Evolutionary conservation across 2,329 filamentous ascomycete species (phyloP).

Genomic region (Verticillium tricorpus): DNA sequence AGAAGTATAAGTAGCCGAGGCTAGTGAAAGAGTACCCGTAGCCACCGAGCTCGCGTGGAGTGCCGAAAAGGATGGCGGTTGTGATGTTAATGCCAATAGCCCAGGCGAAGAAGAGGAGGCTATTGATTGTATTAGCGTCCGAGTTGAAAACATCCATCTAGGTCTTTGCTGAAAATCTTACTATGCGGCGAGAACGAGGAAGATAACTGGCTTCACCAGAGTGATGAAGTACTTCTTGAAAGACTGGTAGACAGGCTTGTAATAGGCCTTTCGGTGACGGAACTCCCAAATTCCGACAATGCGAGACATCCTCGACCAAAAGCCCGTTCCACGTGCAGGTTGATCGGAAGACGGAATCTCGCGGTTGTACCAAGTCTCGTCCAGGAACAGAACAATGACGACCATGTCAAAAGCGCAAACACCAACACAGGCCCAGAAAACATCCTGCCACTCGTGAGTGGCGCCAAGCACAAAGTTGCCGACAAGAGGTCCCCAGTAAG

Average conservation of each 20-base stretch:
- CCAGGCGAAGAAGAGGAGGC: constrained; percentile 38
- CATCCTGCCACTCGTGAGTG: constrained; percentile 37
- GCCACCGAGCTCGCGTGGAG: constrained; percentile 16
- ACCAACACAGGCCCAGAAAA: constrained; percentile 43
- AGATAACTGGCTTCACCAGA: constrained; percentile 32
- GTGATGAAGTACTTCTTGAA: constrained; percentile 31
- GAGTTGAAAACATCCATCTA: background rate
- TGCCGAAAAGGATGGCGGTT: constrained; percentile 45
- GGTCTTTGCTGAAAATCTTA: constrained; percentile 16
- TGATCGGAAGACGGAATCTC: constrained; percentile 29
- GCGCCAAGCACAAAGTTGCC: constrained; percentile 42
- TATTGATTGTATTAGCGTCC: constrained; percentile 6
- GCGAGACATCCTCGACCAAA: background rate
- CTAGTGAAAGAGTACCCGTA: constrained; percentile 45
- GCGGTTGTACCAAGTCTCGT: constrained; percentile 48
- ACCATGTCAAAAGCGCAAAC: constrained; percentile 31
- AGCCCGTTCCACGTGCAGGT: constrained; percentile 24
- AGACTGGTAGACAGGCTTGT: constrained; percentile 22
- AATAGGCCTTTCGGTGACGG: background rate
- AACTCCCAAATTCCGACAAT: constrained; percentile 12
- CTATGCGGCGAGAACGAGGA: constrained; percentile 25
- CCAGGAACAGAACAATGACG: constrained; percentile 34
- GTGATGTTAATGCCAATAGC: constrained; percentile 54
- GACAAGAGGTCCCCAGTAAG: constrained; percentile 40
- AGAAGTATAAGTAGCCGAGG: constrained; percentile 55